Evolutionary conservation across 345 rosid genomes (phyloP).

Genomic region (Lepidium sativum): DNA sequence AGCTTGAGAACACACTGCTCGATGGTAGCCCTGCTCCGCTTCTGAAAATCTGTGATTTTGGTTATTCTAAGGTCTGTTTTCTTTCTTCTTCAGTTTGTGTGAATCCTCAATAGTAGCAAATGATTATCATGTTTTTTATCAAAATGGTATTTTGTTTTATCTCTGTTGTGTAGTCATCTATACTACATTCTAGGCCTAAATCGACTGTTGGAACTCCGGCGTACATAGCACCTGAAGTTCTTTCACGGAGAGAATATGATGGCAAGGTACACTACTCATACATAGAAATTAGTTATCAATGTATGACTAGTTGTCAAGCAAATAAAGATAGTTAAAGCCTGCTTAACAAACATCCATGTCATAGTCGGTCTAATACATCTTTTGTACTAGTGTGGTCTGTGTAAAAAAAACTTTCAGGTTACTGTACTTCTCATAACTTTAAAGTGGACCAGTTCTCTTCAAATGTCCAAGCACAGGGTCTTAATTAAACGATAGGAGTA

Average conservation of each 20-base stretch:
- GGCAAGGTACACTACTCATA: conserved; percentile 48
- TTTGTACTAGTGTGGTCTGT: background rate
- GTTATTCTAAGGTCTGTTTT: conserved; percentile 55
- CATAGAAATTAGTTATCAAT: background rate
- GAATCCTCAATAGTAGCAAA: background rate
- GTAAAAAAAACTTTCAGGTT: background rate
- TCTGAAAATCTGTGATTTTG: conserved; percentile 79
- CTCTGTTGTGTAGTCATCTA: conserved; percentile 46
- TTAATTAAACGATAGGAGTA: background rate
- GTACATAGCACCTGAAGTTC: conserved; percentile 88
- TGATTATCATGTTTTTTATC: conserved; percentile 24
- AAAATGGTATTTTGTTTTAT: background rate
- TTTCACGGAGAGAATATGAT: conserved; percentile 69
- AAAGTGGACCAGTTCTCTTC: background rate
- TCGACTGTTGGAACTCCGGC: conserved; percentile 95
- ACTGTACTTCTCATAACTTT: background rate
- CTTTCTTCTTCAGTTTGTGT: background rate
- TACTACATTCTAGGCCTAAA: conserved; percentile 82
- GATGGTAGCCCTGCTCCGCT: conserved; percentile 92
- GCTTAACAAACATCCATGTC: background rate
- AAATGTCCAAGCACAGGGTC: background rate
- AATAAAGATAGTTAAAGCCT: background rate
- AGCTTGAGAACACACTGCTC: conserved; percentile 71
- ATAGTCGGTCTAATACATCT: background rate
- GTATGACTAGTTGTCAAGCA: background rate